Evolutionary conservation across 768 basidiomycete genomes (phyloP).

Genomic region (Boletus vinaceobasis): DNA sequence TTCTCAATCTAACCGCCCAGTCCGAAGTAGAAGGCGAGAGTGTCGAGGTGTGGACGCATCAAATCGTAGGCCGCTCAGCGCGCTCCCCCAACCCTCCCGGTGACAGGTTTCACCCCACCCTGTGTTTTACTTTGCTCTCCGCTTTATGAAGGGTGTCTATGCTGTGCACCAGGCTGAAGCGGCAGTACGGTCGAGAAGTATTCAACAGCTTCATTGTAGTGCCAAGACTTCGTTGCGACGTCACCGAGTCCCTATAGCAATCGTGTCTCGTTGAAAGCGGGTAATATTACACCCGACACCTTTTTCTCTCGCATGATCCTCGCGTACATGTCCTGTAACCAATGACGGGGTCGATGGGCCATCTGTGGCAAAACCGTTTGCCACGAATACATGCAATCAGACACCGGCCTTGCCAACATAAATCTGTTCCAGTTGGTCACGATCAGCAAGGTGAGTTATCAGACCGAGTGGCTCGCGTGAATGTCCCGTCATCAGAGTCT

Average conservation of each 20-base stretch:
- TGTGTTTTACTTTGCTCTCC: not conserved
- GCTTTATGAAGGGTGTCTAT: not conserved
- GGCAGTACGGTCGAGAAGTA: no score
- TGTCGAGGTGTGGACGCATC: not conserved
- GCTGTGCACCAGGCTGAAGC: not conserved
- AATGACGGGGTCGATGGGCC: not conserved
- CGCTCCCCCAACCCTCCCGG: not conserved
- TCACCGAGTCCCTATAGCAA: not conserved
- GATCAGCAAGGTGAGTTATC: no score
- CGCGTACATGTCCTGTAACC: not conserved
- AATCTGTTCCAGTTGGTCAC: no score
- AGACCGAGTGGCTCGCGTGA: no score
- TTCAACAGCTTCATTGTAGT: no score
- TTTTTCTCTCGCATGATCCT: no score
- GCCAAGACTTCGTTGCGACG: not conserved
- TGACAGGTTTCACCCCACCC: not conserved
- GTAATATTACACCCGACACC: no score
- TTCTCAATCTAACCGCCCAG: not conserved
- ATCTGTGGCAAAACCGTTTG: not conserved
- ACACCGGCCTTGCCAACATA: not conserved
- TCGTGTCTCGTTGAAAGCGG: not conserved
- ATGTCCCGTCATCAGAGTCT: no score
- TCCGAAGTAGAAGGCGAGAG: not conserved
- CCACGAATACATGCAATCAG: not conserved
- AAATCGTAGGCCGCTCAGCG: not conserved